A percentile compares a stretch with the other conserved stretches of the same genome.
Evolutionary conservation across 2,329 filamentous ascomycete genomes (phyloP).

Genomic region (Immersiporthe knoxdaviesiana): DNA sequence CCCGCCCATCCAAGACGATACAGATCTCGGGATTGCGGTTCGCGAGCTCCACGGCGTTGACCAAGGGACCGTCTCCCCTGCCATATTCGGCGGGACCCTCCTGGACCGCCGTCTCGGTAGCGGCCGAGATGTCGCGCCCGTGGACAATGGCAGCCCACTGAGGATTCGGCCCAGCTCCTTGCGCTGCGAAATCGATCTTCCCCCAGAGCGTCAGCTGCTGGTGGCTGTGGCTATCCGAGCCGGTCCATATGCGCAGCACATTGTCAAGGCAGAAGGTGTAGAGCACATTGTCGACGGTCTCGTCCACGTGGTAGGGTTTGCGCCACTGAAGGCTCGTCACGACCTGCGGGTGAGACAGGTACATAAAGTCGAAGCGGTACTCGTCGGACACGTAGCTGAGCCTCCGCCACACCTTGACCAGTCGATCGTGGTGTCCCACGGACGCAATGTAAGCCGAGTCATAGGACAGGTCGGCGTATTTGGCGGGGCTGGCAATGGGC

Average conservation of each 20-base stretch:
- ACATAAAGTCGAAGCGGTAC: constrained; percentile 86
- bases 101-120: constrained; percentile 76
- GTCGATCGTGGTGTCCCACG: constrained; percentile 73
- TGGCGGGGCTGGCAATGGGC: constrained; percentile 70
- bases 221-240: constrained; percentile 70
- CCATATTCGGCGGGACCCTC: constrained; percentile 57
- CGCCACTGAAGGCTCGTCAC: constrained; percentile 90
- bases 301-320: constrained; percentile 73
- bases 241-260: constrained; percentile 80
- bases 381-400: constrained; percentile 82
- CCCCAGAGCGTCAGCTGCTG: constrained; percentile 80
- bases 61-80: constrained; percentile 71
- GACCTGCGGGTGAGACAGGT: constrained; percentile 79
- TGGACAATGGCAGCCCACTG: constrained; percentile 83
- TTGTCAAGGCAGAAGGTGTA: constrained; percentile 88
- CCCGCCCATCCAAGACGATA: constrained; percentile 79
- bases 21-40: constrained; percentile 87
- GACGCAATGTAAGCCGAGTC: constrained; percentile 88
- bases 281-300: constrained; percentile 81
- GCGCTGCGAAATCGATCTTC: constrained; percentile 73
- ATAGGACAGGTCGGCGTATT: constrained; percentile 78
- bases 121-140: constrained; percentile 75
- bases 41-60: constrained; percentile 83
- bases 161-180: constrained; percentile 38
- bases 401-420: constrained; percentile 92